Evolutionary conservation across 2,329 filamentous ascomycete genomes (phyloP).

Genomic region (Aureobasidium sp.): DNA sequence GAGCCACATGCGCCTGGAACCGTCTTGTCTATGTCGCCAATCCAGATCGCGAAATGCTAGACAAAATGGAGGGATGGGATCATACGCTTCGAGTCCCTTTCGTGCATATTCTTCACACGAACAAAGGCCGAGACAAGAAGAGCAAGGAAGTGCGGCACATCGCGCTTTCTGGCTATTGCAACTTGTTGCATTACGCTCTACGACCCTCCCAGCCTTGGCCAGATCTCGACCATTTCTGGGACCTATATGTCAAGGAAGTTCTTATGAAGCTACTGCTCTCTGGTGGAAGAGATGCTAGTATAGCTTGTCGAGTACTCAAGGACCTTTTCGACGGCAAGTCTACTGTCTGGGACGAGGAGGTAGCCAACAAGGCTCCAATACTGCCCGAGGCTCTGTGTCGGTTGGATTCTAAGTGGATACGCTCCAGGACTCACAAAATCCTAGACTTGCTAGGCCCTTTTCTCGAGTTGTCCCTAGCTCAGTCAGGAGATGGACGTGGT

Average conservation of each 20-base stretch:
- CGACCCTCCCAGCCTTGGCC: constrained; percentile 59
- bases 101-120: constrained; percentile 57
- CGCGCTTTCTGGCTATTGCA: constrained; percentile 67
- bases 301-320: constrained; percentile 64
- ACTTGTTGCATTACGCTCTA: constrained; percentile 75
- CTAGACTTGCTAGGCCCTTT: constrained; percentile 54
- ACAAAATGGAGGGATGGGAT: constrained; percentile 49
- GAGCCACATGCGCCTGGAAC: constrained; percentile 81
- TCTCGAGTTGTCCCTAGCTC: constrained; percentile 45
- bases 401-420: constrained; percentile 80
- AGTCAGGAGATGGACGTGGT: constrained; percentile 17
- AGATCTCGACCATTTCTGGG: constrained; percentile 74
- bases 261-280: constrained; percentile 51
- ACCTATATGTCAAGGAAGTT: constrained; percentile 61
- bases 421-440: constrained; percentile 61
- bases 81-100: constrained; percentile 60
- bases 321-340: constrained; percentile 57
- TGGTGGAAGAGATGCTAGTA: constrained; percentile 46
- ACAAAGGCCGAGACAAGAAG: constrained; percentile 50
- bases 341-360: constrained; percentile 66
- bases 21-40: constrained; percentile 70
- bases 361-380: constrained; percentile 48
- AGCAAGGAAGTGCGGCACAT: constrained; percentile 44
- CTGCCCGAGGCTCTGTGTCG: constrained; percentile 72
- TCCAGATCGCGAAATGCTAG: constrained; percentile 51